Conservation (phyloP, 2,329 filamentous ascomycete genomes). For the Cladosporium sphaerospermum region DNA sequence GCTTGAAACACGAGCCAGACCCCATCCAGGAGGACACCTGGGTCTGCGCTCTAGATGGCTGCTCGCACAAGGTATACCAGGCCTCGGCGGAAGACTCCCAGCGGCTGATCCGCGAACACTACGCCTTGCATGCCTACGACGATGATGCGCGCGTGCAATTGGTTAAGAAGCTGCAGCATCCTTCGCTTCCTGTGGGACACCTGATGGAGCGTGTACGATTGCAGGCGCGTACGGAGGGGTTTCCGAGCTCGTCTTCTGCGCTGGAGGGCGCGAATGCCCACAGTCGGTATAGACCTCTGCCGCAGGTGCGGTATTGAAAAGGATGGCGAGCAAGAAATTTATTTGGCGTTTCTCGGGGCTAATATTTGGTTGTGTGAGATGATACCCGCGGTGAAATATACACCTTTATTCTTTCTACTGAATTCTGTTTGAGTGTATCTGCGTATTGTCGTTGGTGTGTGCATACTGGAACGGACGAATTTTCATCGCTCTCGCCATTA, state of each 20-base stretch:
- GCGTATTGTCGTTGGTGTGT: too few relatives aligned
- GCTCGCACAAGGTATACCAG: slow-evolving; percentile 57
- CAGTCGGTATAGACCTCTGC: slow-evolving; percentile 7
- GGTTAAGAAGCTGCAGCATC: slow-evolving; percentile 52
- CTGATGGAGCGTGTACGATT: slow-evolving; percentile 41
- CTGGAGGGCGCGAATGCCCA: slow-evolving; percentile 7
- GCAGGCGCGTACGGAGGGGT: slow-evolving; percentile 18
- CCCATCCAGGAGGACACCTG: slow-evolving; percentile 49
- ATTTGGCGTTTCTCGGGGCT: not conserved
- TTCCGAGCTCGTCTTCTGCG: not conserved
- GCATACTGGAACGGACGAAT: too few relatives aligned
- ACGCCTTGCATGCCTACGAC: slow-evolving; percentile 54
- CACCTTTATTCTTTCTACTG: too few relatives aligned
- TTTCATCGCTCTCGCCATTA: too few relatives aligned
- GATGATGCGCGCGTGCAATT: slow-evolving; percentile 44
- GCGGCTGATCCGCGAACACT: slow-evolving; percentile 54
- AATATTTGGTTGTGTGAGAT: not conserved
- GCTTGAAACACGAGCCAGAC: slow-evolving; percentile 17
- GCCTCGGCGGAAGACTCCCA: slow-evolving; percentile 53
- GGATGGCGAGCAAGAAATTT: not conserved
- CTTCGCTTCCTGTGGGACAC: slow-evolving; percentile 39
- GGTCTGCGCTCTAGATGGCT: slow-evolving; percentile 60
- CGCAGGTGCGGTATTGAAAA: slow-evolving; percentile 2
- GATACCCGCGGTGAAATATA: not conserved
- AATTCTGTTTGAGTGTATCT: too few relatives aligned